Conservation (phyloP, 2,329 filamentous ascomycete species). For the Neonectria punicea region DNA sequence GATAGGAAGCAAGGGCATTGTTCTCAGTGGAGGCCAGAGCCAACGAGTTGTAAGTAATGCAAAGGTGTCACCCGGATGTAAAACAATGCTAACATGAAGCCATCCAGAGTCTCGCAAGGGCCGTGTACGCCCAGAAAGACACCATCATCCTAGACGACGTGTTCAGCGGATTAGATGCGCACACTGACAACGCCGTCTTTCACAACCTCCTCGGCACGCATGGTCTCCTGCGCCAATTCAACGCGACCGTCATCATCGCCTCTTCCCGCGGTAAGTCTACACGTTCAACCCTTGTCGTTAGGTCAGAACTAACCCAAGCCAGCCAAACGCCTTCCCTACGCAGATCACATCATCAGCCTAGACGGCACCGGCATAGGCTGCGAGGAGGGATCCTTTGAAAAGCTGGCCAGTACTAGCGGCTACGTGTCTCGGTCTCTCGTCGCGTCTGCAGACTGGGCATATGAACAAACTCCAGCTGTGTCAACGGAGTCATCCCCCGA, state of each 20-base stretch:
- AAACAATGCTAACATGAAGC: not conserved
- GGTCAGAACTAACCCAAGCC: not conserved
- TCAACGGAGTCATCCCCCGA: not conserved
- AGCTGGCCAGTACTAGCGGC: conserved; percentile 14
- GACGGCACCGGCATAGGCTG: conserved; percentile 16
- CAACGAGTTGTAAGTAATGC: conserved; percentile 42
- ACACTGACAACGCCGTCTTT: conserved; percentile 40
- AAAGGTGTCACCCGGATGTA: not conserved
- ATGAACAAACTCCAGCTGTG: not conserved
- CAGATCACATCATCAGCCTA: conserved; percentile 30
- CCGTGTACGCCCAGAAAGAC: conserved; percentile 42
- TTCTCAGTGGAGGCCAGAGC: conserved; percentile 52
- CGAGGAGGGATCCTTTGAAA: conserved; percentile 26
- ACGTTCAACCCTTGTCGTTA: fast-evolving
- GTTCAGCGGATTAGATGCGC: conserved; percentile 46
- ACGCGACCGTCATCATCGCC: conserved; percentile 35
- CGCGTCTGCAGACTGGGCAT: conserved; percentile 4
- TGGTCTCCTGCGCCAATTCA: conserved; percentile 35
- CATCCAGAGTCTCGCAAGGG: conserved; percentile 39
- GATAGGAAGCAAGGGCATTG: conserved; percentile 51
- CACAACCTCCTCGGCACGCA: conserved; percentile 34
- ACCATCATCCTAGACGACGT: conserved; percentile 46
- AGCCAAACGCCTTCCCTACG: conserved; percentile 29
- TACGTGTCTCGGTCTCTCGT: conserved; percentile 25
- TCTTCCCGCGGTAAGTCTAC: conserved; percentile 27